Evolutionary conservation across 352 stramenopile genomes (phyloP).

Genomic region (Phytophthora boehmeriae): DNA sequence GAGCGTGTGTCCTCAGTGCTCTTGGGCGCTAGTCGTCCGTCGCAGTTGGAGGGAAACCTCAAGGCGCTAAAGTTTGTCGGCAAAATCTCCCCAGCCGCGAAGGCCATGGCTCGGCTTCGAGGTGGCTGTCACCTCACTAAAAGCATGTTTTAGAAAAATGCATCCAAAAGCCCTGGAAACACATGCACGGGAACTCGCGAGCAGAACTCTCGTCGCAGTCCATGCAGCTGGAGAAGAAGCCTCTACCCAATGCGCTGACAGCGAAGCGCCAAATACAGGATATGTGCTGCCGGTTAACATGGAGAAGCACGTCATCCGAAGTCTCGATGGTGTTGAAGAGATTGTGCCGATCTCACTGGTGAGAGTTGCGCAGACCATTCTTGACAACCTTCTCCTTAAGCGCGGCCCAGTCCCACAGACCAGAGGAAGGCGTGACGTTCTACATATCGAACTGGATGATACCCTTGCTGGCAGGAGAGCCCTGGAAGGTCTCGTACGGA

Average conservation of each 20-base stretch:
- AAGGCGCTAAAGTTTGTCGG: background rate
- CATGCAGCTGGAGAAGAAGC: slow-evolving; percentile 74
- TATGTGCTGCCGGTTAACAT: slow-evolving; percentile 55
- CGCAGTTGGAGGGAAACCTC: background rate
- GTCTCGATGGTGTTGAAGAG: slow-evolving; percentile 17
- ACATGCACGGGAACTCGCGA: no score
- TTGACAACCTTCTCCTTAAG: slow-evolving; percentile 94
- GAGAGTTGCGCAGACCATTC: slow-evolving; percentile 98
- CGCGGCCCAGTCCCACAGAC: slow-evolving; percentile 95
- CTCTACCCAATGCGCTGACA: slow-evolving; percentile 12
- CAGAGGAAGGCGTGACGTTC: slow-evolving; percentile 92
- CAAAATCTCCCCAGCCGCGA: background rate
- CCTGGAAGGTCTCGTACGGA: slow-evolving; percentile 95
- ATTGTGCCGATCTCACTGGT: slow-evolving; percentile 25
- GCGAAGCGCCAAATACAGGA: slow-evolving; percentile 19
- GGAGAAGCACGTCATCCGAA: slow-evolving; percentile 56
- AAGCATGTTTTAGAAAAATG: no score
- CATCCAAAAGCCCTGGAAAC: no score
- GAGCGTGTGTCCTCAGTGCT: background rate
- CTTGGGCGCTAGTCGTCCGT: background rate
- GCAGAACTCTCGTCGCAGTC: slow-evolving; percentile 65
- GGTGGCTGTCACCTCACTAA: no score
- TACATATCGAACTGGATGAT: slow-evolving; percentile 99
- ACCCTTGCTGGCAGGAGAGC: slow-evolving; percentile 96
- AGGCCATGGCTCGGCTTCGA: no score